These are phyloP conservation scores for Metarhizium album DNA, from an alignment of 2,329 filamentous ascomycete genomes.

Conservation along the genomic window DNA sequence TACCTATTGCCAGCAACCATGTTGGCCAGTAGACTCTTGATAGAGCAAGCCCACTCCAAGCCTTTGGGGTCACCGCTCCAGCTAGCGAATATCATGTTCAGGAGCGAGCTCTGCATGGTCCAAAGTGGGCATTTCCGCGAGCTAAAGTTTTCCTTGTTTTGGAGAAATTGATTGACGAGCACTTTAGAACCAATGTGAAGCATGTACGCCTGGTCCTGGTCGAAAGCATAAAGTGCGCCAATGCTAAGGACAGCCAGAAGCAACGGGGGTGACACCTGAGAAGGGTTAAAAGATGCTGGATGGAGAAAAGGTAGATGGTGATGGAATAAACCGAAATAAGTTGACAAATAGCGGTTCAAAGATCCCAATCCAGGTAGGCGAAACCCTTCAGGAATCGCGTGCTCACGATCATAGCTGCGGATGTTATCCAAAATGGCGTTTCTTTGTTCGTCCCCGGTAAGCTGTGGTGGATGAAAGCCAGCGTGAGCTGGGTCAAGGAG, in stretches of 20 bases:
- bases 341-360: constrained; percentile 85
- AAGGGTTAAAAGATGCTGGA: constrained; percentile 78
- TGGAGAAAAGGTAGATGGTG: constrained; percentile 95
- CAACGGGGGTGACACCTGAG: constrained; percentile 68
- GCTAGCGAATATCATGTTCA: constrained; percentile 99
- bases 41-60: constrained; percentile 96
- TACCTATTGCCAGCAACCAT: constrained; percentile 98
- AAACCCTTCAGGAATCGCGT: constrained; percentile 79
- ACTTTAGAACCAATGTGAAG: constrained; percentile 97
- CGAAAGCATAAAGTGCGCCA: constrained; percentile 90
- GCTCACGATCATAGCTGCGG: constrained; percentile 67
- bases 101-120: constrained; percentile 93
- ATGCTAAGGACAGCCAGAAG: constrained; percentile 88
- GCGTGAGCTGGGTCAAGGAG: constrained; percentile 57
- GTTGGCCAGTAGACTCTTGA: constrained; percentile 94
- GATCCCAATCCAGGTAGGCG: constrained; percentile 70
- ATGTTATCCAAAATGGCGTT: constrained; percentile 80
- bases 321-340: constrained; percentile 95
- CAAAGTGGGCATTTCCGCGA: constrained; percentile 93
- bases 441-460: constrained; percentile 75
- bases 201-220: constrained; percentile 94
- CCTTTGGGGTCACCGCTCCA: constrained; percentile 98
- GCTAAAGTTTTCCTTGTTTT: constrained; percentile 98
- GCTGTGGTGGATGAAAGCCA: constrained; percentile 62
- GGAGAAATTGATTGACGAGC: constrained; percentile 89